Evolutionary conservation across 2,329 filamentous ascomycete genomes (phyloP), one percentile per base, ranked within the genome.

Genomic region (Neoarthrinium moseri): DNA sequence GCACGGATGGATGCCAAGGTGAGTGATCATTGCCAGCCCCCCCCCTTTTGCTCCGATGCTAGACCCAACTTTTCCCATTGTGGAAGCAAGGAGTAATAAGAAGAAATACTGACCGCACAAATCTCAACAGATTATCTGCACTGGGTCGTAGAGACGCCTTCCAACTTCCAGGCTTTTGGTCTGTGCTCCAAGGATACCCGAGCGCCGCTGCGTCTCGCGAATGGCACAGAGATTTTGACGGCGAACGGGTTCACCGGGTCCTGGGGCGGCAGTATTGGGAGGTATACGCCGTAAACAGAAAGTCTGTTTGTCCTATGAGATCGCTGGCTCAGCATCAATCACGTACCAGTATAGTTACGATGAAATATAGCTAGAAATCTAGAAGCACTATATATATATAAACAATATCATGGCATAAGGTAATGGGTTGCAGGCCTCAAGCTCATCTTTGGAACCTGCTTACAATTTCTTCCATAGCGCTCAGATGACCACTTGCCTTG

Each of bases 131-230:
- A 63, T 37, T 51, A 58, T 37, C 66, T 71, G 62, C 68, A 72
- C 51, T 69, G 65, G 59, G 67, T 73, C 45, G 45, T 59, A 4
- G 40, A 64, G 47, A 66, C 62, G 2, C 68, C 70, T 3, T 44
- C 49, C 5, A 69, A 70, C 45, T 53, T 72, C 30, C 63, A 72
- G 48, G 63, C 63, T 0, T 73, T 70, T 49, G 69, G 70, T 4
- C 44, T 72, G 35, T 72, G 69, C 52, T 66, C 66, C 24, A 71
- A 70, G 56, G 66, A 68, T 39, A 61, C 67, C 0, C 55, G 53
- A 23, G 58, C 61, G 2, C 59, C 60, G 2, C 51, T 73, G 30
- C 62, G 57, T 8, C 54, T 71, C n/a, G 67, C 57, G 5, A 57
- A 70, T 26, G 67, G 65, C 22, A 63, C 61, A 0, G 53, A 53